These are phyloP conservation scores for Bryoglossum gracile DNA, from an alignment of 495 filamentous ascomycete species.

Conservation along the genomic window DNA sequence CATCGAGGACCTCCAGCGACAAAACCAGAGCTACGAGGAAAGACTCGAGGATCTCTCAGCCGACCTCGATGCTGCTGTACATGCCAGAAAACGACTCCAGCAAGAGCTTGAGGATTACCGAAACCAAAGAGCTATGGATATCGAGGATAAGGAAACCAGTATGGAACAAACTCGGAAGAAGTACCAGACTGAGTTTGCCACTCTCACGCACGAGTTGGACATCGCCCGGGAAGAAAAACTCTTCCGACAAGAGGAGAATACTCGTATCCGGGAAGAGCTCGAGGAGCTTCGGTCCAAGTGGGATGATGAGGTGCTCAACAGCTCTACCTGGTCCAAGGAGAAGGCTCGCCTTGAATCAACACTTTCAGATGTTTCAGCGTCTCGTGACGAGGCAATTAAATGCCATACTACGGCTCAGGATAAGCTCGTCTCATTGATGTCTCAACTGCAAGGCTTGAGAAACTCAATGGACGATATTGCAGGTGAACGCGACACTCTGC, in stretches of 20 bases:
- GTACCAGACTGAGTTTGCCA: conserved; percentile 88
- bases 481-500: conserved; percentile 74
- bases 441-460: conserved; percentile 82
- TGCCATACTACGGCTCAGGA: conserved; percentile 94
- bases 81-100: conserved; percentile 91
- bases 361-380: conserved; percentile 79
- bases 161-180: conserved; percentile 98
- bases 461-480: conserved; percentile 80
- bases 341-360: conserved; percentile 88
- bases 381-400: conserved; percentile 83
- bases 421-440: conserved; percentile 81
- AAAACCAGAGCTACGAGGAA: conserved; percentile 83
- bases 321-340: conserved; percentile 97
- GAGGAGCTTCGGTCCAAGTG: conserved; percentile 94
- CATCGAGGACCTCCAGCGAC: conserved; percentile 84
- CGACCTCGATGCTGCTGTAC: conserved; percentile 76
- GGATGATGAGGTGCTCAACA: conserved; percentile 98
- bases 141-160: conserved; percentile 92
- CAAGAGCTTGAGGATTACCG: conserved; percentile 98
- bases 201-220: conserved; percentile 84
- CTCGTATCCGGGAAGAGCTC: conserved; percentile 82
- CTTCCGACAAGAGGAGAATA: conserved; percentile 54
- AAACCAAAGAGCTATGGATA: conserved; percentile 87
- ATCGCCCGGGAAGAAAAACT: conserved; percentile 80
- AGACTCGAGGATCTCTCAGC: conserved; percentile 87